phyloP scores from a whole-genome alignment of 345 rosid genomes.

The Arabidopsis arenosa region DNA sequence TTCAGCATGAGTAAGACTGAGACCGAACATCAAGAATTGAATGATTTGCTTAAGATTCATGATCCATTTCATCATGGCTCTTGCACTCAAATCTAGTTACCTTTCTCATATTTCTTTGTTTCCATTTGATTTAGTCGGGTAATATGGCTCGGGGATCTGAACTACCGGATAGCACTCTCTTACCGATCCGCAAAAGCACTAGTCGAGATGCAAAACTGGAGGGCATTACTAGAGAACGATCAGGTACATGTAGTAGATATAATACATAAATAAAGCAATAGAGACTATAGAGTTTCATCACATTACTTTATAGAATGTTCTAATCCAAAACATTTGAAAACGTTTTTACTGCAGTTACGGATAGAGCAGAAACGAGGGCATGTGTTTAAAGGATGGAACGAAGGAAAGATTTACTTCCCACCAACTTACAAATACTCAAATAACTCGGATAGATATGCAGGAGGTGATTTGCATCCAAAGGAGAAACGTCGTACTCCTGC shows the following conservation, averaged over 20 bases:
- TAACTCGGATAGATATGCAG: constrained; percentile 96
- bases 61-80: background rate
- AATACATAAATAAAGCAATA: background rate
- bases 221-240: constrained; percentile 91
- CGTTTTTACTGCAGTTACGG: constrained; percentile 62
- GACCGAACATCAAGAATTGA: constrained; percentile 18
- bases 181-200: constrained; percentile 98
- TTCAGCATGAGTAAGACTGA: constrained; percentile 85
- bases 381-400: constrained; percentile 90
- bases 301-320: constrained; percentile 1
- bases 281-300: background rate
- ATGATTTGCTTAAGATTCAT: background rate
- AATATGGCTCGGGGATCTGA: constrained; percentile 98
- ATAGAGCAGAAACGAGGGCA: constrained; percentile 89
- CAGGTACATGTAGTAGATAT: constrained; percentile 58
- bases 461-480: constrained; percentile 87
- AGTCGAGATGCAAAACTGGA: constrained; percentile 99
- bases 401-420: constrained; percentile 96
- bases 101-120: background rate
- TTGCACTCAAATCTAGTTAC: background rate
- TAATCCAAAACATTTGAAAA: background rate
- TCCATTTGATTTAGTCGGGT: constrained; percentile 66
- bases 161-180: constrained; percentile 94
- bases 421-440: constrained; percentile 98
- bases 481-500: constrained; percentile 99